Base-by-base conservation (phyloP, 768 basidiomycete species). In the Sporobolomyces pararoseus region DNA sequence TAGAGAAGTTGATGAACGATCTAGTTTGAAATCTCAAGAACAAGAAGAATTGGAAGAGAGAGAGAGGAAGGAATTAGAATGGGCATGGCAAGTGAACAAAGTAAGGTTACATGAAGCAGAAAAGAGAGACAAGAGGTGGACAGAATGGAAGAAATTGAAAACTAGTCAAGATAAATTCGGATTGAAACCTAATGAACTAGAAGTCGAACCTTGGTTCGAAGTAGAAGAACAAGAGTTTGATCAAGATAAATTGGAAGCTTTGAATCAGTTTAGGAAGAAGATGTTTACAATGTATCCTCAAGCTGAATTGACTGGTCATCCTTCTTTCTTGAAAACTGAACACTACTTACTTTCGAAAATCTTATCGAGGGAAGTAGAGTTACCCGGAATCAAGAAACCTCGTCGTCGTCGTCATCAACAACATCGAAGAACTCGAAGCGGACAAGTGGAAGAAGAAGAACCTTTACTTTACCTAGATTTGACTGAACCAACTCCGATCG, bases 51-150 rank as follows among this genome's bases (percentile, higher is more conserved):
- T 86, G 58, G 77, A 80, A 51, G 47, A 66, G 12, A 63, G 68
- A 31, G 73, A 74, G 49, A 54, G 66, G 17, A 25, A 59, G 25
- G 64, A 63, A 46, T 60, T 74, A 42, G 70, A 74, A 70, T 64
- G 51, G 51, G 71, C 65, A 39, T 76, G 64, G 72, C 77, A 75
- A 51, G 86, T 86, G 65, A 80, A 82, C 0, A 75, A 87, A 27
- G 79, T 83, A 32, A 84, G 80, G 7, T 78, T 89, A n/a, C 76
- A 76, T 13, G 74, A 79, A 0, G 81, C 82, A 1, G 84, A 86
- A 69, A 82, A 83, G 58, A 82, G 82, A 55, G 82, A 84, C n/a
- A 84, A 82, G 74, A 84, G 88, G 84, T 81, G 88, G 46, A 85
- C 84, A 23, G 81, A 81, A 51, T 75, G 67, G 69, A 73, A 67